Evolutionary conservation across 208 protist species (phyloP), one percentile per base, ranked within the genome.

Genomic region (Naegleria lovaniensis): DNA sequence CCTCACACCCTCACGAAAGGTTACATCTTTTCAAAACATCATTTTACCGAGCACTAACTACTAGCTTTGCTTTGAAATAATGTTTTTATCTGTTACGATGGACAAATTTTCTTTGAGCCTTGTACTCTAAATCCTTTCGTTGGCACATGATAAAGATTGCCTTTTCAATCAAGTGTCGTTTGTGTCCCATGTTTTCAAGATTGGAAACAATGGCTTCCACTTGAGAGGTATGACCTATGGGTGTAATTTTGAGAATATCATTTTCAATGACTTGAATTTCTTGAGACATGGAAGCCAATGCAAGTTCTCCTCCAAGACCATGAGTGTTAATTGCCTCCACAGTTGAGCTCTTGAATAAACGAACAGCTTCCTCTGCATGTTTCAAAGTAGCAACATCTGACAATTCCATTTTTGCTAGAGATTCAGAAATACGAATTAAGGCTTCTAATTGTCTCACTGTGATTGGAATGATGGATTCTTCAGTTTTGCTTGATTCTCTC

Each of bases 351-450:
- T 97, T 97, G 92, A 99, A 99, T 11, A 99, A 94, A 36, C 97
- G 94, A 89, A 99, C 97, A 0, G 97, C 97, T 92, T 99, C 97
- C 88, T 98, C 96, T 33, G 98, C 97, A 92, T 99, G 96, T 11
- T 92, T 91, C 85, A 93, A 94, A 33, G 92, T 87, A 13, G 55
- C 89, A 13, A 29, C 5, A 85, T 95, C 93, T 79, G 96, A 93
- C 0, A 99, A 92, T 0, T 94, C 93, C 98, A 99, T 99, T 90
- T 97, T 98, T 13, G 99, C 98, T 40, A 99, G 90, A 13, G 97
- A 96, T 93, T 99, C 98, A 0, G 98, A 97, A 39, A 99, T 99
- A 87, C 99, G 96, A 75, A 99, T 96, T 25, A 99, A 91, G 76
- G 96, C 97, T 92, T 98, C 97, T 75, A 98, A 93, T 93, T 98